phyloP scores from a whole-genome alignment of 192 early-diverging fungal species.

The Kickxella alabastrina region DNA sequence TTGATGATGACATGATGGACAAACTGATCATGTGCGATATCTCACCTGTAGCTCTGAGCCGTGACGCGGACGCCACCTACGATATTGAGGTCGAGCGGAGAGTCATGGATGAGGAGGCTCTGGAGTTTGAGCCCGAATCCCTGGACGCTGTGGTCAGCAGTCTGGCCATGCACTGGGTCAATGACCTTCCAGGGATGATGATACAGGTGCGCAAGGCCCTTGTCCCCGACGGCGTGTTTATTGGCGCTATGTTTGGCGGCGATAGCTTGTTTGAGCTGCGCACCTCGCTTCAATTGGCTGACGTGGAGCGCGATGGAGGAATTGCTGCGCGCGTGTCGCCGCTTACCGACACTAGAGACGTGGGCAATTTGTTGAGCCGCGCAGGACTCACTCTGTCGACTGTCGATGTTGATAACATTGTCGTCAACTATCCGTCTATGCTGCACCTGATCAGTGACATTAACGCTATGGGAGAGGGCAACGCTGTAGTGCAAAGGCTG shows the following conservation, averaged over 20 bases:
- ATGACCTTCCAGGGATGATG: conserved; percentile 83
- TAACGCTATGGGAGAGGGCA: conserved; percentile 90
- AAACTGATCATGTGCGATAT: conserved; percentile 85
- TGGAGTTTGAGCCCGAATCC: conserved; percentile 77
- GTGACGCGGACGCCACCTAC: conserved; percentile 48
- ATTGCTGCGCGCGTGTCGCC: conserved; percentile 87
- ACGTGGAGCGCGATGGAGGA: conserved; percentile 86
- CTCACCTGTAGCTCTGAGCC: conserved; percentile 55
- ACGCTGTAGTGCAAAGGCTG: conserved; percentile 72
- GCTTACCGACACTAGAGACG: conserved; percentile 77
- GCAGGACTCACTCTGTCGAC: conserved; percentile 89
- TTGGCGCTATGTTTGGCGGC: conserved; percentile 90
- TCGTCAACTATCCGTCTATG: conserved; percentile 86
- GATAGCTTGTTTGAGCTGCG: conserved; percentile 95
- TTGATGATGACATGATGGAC: conserved; percentile 78
- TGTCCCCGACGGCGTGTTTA: conserved; percentile 90
- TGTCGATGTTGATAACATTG: conserved; percentile 88
- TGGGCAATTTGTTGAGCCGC: conserved; percentile 73
- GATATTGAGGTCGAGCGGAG: conserved; percentile 71
- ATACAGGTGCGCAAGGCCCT: conserved; percentile 77
- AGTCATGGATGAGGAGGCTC: conserved; percentile 80
- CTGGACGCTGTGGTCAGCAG: conserved; percentile 86
- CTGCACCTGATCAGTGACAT: conserved; percentile 89
- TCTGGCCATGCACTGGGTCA: conserved; percentile 91
- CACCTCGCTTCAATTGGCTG: conserved; percentile 85